A percentile compares a stretch with the other conserved stretches of the same genome.
Evolutionary conservation across 2,329 filamentous ascomycete species (phyloP).

Genomic region (Exserohilum rostratum): DNA sequence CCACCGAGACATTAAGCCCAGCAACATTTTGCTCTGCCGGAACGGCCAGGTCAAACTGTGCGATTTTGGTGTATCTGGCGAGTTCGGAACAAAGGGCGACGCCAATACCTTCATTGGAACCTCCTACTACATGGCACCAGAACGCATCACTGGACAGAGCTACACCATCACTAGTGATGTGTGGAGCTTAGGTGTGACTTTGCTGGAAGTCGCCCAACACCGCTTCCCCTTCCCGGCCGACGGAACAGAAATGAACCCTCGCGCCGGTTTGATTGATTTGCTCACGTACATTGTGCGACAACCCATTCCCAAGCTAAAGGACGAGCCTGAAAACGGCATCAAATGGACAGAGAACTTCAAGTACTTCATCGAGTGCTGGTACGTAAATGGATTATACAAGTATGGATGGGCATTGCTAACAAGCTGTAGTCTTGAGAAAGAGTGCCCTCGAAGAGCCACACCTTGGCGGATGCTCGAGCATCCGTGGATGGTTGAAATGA

Average conservation of each 20-base stretch:
- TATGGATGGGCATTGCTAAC: slow-evolving; percentile 33
- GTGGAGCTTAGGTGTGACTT: slow-evolving; percentile 94
- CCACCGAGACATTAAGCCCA: slow-evolving; percentile 97
- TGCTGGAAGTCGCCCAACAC: slow-evolving; percentile 99
- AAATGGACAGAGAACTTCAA: slow-evolving; percentile 98
- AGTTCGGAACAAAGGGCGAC: slow-evolving; percentile 98
- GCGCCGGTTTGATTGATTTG: slow-evolving; percentile 90
- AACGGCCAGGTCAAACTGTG: slow-evolving; percentile 92
- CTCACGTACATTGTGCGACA: slow-evolving; percentile 97
- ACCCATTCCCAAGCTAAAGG: slow-evolving; percentile 91
- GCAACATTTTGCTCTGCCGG: slow-evolving; percentile 92
- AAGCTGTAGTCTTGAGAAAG: slow-evolving; percentile 81
- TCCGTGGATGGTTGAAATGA: slow-evolving; percentile 98
- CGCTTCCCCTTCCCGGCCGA: slow-evolving; percentile 98
- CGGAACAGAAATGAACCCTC: slow-evolving; percentile 91
- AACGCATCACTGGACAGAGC: slow-evolving; percentile 94
- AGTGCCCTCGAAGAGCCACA: slow-evolving; percentile 81
- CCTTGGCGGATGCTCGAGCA: slow-evolving; percentile 99
- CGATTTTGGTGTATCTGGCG: slow-evolving; percentile 96
- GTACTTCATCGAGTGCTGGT: slow-evolving; percentile 99
- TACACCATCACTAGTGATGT: slow-evolving; percentile 99
- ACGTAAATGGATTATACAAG: slow-evolving; percentile 52
- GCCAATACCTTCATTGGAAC: slow-evolving; percentile 99
- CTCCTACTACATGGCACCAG: slow-evolving; percentile 98
- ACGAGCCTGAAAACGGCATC: slow-evolving; percentile 87